phyloP scores from a whole-genome alignment of 108 stramenopile genomes.

The Skeletonema costatum region DNA sequence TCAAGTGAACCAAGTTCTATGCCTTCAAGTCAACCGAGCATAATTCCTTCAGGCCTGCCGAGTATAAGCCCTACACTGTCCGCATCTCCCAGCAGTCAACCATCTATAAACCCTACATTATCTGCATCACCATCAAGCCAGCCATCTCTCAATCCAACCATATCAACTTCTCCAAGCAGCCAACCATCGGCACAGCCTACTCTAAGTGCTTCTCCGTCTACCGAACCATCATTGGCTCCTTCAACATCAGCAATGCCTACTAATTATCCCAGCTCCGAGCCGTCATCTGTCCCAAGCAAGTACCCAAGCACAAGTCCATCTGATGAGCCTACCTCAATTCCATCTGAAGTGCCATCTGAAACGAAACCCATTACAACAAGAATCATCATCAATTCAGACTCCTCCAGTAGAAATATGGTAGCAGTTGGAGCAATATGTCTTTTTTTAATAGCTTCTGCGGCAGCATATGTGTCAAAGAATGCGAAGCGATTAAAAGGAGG shows the following conservation, averaged over 20 bases:
- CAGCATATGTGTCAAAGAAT: neutral
- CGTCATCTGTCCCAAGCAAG: neutral
- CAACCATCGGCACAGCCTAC: slow-evolving; percentile 2
- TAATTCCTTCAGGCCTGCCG: too few species aligned
- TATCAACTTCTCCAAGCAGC: slow-evolving; percentile 14
- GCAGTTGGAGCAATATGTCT: neutral
- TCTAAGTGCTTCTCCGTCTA: neutral
- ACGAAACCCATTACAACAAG: neutral
- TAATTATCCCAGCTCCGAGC: neutral
- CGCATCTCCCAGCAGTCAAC: neutral
- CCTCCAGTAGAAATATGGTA: neutral
- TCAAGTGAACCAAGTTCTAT: neutral
- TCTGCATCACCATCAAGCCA: slow-evolving; percentile 8
- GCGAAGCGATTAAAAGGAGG: neutral
- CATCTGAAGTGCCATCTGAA: neutral
- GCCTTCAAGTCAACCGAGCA: neutral
- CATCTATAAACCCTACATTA: neutral
- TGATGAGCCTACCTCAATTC: neutral
- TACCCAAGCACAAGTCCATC: too few species aligned
- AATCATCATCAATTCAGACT: neutral
- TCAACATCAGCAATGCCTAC: neutral
- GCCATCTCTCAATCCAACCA: slow-evolving; percentile 10
- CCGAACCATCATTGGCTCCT: slow-evolving; percentile 4
- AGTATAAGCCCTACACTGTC: neutral
- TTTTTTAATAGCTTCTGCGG: neutral